phyloP scores from a whole-genome alignment of 2,329 filamentous ascomycete species.

The Iodosphaeria phyllophila region DNA sequence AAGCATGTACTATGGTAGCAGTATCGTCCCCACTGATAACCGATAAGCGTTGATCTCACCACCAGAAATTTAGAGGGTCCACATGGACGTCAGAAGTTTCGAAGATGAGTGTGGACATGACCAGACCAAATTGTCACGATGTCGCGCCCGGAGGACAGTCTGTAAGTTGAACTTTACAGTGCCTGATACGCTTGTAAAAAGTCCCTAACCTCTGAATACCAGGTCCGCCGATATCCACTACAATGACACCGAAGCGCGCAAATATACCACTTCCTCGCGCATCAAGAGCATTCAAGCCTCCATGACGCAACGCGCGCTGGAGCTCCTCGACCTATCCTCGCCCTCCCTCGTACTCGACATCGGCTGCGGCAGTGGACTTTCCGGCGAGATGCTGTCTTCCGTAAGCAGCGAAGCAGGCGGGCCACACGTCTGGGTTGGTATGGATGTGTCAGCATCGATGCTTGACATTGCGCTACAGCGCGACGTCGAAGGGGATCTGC shows the following conservation, averaged over 20 bases:
- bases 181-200: too few species aligned
- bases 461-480: constrained; percentile 83
- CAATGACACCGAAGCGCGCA: constrained; percentile 84
- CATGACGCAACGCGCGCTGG: constrained; percentile 87
- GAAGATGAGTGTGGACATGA: too few species aligned
- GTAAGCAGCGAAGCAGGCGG: constrained; percentile 51
- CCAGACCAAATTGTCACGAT: constrained; percentile 40
- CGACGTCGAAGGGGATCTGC: constrained; percentile 82
- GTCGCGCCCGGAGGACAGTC: constrained; percentile 91
- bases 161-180: constrained; percentile 33
- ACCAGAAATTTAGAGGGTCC: too few species aligned
- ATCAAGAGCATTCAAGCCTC: constrained; percentile 89
- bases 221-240: constrained; percentile 95
- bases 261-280: constrained; percentile 91
- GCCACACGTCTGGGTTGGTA: constrained; percentile 89
- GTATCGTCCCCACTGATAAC: too few species aligned
- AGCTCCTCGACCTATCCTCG: constrained; percentile 62
- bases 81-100: too few species aligned
- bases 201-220: constrained; percentile 11
- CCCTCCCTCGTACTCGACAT: constrained; percentile 87
- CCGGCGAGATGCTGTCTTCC: constrained; percentile 79
- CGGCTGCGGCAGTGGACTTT: constrained; percentile 90
- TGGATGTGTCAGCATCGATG: constrained; percentile 94
- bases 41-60: too few species aligned
- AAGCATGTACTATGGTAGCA: too few species aligned